These are phyloP conservation scores for Dipodascopsis uninucleata DNA, from an alignment of 805 yeast species.

Conservation along the genomic window DNA sequence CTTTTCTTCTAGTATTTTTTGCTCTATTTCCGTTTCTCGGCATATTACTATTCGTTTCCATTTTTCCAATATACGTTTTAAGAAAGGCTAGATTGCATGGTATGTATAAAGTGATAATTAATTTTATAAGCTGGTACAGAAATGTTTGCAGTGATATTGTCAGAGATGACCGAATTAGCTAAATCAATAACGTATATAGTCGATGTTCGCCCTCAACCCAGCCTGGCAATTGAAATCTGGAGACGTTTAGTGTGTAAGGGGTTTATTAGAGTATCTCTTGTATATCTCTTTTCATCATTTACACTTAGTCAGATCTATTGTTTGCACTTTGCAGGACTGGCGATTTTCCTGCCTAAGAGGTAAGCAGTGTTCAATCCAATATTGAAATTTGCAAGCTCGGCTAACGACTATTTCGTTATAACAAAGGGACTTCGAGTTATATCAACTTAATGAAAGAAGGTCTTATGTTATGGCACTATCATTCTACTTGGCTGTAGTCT, in stretches of 20 bases:
- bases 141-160: background rate
- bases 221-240: slow-evolving; percentile 9
- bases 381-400: too few species aligned
- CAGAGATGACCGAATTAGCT: background rate
- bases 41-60: slow-evolving; percentile 1
- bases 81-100: slow-evolving; percentile 29
- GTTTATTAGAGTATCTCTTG: slow-evolving; percentile 4
- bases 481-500: slow-evolving; percentile 12
- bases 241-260: slow-evolving; percentile 5
- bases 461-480: slow-evolving; percentile 14
- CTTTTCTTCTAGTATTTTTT: slow-evolving; percentile 7
- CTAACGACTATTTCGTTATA: background rate
- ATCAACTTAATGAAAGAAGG: slow-evolving; percentile 22
- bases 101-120: too few species aligned
- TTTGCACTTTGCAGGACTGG: slow-evolving; percentile 13
- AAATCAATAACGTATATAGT: slow-evolving; percentile 1
- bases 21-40: slow-evolving; percentile 17
- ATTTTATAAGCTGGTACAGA: too few species aligned
- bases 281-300: slow-evolving; percentile 12
- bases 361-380: background rate
- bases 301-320: slow-evolving; percentile 15
- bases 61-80: slow-evolving; percentile 24
- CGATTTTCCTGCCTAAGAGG: slow-evolving; percentile 16
- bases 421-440: slow-evolving; percentile 20
- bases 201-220: slow-evolving; percentile 10